A percentile compares a stretch with the other conserved stretches of the same genome.
Conservation (phyloP, 2,329 filamentous ascomycete genomes). For the Phyllosticta citriasiana region DNA sequence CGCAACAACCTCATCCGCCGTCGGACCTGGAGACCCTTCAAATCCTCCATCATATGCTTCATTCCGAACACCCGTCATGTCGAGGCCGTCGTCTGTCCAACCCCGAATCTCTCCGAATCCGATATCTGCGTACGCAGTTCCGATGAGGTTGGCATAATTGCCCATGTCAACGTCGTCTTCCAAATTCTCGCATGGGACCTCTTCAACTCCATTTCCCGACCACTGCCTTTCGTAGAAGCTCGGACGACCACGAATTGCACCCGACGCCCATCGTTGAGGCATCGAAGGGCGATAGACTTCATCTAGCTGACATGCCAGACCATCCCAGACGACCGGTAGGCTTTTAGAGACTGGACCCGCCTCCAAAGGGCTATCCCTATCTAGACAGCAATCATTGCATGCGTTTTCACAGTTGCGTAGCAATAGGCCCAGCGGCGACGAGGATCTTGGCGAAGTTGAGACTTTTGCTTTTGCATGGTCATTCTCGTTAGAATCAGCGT, state of each 20-base stretch:
- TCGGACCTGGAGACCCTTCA: not conserved
- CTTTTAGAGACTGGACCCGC: not conserved
- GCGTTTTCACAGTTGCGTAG: slow-evolving; percentile 19
- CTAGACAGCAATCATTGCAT: not conserved
- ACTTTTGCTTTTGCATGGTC: not conserved
- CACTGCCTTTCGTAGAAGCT: not conserved
- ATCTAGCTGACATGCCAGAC: not conserved
- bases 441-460: slow-evolving; percentile 6
- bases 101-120: not conserved
- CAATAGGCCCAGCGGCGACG: slow-evolving; percentile 18
- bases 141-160: not conserved
- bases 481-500: not conserved
- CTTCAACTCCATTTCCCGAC: not conserved
- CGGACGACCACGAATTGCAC: not conserved
- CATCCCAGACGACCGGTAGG: not conserved
- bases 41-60: not conserved
- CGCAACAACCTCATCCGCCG: not conserved
- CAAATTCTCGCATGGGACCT: not conserved
- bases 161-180: not conserved
- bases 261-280: not conserved
- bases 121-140: not conserved
- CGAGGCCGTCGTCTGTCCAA: not conserved
- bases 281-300: not conserved
- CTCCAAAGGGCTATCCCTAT: not conserved
- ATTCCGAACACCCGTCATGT: not conserved